Evolutionary conservation across 2,329 filamentous ascomycete genomes (phyloP), one percentile per base, ranked within the genome.

Genomic region (Apiospora arundinis): DNA sequence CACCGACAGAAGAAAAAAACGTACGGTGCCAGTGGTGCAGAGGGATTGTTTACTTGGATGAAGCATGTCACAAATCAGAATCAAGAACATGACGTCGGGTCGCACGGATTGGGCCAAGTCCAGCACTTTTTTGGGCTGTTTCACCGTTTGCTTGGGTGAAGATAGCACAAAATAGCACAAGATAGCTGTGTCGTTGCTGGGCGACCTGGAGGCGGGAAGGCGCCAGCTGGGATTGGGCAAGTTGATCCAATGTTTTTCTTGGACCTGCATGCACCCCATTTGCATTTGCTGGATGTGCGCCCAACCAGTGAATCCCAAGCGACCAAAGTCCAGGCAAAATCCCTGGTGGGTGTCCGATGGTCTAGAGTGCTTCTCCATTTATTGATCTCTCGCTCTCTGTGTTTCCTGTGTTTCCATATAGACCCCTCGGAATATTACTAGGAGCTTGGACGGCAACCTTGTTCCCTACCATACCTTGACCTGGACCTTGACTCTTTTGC

Each of bases 401-500:
- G 1, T 16, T 14, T 16, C 11, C 42, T 16, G 14, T 45, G 42
- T 45, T 45, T 16, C 42, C 16, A 32, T 63, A 63, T 63, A 63
- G 56, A 63, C 56, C 56, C 28, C 56, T 63, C 56, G 56, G 32
- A 40, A 40, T 63, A 63, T 63, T 63, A 63, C 32, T 40, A 40
- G 56, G 56, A 63, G 56, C 56, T 63, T 63, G 56, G 56, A 63
- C 56, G 32, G 28, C 56, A 63, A 63, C 56, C 56, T 63, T n/a
- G 56, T 21, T 63, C 56, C 56, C 42, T 45, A 45, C 56, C 56
- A 8, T 45, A 45, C 42, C 56, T 63, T 63, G 32, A n/a, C 18
- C 28, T 60, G 21, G 48, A 49, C 52, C 42, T 45, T 37, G 48
- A 49, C n/a, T 40, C 21, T 40, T 40, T 21, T 63, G 52, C 52